Conservation (phyloP, 352 stramenopile genomes). For the Phytopythium vexans region DNA sequence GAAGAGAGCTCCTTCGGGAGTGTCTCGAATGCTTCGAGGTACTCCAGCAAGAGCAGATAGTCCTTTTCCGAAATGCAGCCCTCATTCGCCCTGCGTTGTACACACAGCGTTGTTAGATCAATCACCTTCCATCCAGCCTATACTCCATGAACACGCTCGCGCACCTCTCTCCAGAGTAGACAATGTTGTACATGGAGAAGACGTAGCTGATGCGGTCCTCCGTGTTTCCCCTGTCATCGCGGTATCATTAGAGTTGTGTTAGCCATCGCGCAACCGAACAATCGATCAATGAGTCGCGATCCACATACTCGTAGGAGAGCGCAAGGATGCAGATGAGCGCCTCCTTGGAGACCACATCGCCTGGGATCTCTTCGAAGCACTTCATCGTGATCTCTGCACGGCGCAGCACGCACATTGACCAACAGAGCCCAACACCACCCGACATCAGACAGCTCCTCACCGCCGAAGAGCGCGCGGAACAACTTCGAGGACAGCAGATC, state of each 20-base stretch:
- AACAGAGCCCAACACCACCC: not conserved
- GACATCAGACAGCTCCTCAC: conserved; percentile 17
- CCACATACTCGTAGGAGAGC: conserved; percentile 72
- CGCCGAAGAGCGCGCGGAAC: conserved; percentile 68
- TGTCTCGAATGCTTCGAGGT: conserved; percentile 53
- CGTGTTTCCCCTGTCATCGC: conserved; percentile 61
- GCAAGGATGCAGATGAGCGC: conserved; percentile 70
- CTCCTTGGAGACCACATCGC: conserved; percentile 64
- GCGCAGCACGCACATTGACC: not conserved
- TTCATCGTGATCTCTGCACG: conserved; percentile 55
- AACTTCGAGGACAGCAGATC: conserved; percentile 75
- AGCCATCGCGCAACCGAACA: not conserved
- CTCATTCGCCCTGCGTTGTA: conserved; percentile 31
- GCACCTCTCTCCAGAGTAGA: conserved; percentile 65
- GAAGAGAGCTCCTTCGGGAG: conserved; percentile 76
- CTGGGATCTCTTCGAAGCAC: conserved; percentile 50
- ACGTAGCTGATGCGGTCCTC: conserved; percentile 87
- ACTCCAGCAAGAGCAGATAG: conserved; percentile 66
- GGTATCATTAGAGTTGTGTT: conserved; percentile 10
- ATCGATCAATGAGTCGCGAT: not conserved
- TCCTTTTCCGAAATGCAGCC: conserved; percentile 66
- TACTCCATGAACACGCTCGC: not conserved
- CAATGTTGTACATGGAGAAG: conserved; percentile 84
- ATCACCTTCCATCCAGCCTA: not conserved
- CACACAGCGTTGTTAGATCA: not conserved